Evolutionary conservation across 176 grass and related monocot species (phyloP).

Genomic region (Cenchrus fungigraminus): DNA sequence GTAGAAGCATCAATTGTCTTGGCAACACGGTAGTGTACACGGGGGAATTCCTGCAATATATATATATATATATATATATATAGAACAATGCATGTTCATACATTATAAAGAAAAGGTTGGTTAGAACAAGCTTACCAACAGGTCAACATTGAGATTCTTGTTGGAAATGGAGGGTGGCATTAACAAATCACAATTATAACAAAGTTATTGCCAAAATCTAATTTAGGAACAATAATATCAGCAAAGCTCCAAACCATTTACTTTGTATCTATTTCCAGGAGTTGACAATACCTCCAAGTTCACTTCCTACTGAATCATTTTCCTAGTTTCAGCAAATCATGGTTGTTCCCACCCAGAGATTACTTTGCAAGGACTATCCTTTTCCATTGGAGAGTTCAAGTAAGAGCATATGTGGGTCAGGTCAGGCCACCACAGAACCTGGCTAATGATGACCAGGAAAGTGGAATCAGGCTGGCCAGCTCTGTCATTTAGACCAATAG

Average conservation of each 20-base stretch:
- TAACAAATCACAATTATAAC: constrained; percentile 27
- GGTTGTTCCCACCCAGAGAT: background rate
- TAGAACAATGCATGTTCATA: constrained; percentile 25
- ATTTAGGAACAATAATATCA: background rate
- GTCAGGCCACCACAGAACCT: background rate
- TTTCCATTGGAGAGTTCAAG: constrained; percentile 17
- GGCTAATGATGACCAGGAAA: background rate
- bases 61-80: background rate
- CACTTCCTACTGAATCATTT: background rate
- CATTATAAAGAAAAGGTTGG: constrained; percentile 6
- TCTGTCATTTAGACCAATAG: background rate
- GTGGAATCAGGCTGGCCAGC: background rate
- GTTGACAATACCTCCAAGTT: background rate
- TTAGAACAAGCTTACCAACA: constrained; percentile 5
- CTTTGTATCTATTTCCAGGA: constrained; percentile 12
- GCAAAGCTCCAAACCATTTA: background rate
- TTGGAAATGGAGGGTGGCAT: constrained; percentile 13
- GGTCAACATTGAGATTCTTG: constrained; percentile 19
- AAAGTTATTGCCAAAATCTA: constrained; percentile 13
- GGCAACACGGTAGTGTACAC: constrained; percentile 81
- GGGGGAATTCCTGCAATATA: constrained; percentile 81
- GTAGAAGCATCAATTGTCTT: constrained; percentile 84
- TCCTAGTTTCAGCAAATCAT: background rate
- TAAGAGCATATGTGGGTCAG: background rate
- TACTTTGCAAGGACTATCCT: background rate